Percentiles rank a stretch among this genome's conserved stretches.
Evolutionary conservation across 768 basidiomycete species (phyloP).

Genomic region (Leccinum rimulosum): DNA sequence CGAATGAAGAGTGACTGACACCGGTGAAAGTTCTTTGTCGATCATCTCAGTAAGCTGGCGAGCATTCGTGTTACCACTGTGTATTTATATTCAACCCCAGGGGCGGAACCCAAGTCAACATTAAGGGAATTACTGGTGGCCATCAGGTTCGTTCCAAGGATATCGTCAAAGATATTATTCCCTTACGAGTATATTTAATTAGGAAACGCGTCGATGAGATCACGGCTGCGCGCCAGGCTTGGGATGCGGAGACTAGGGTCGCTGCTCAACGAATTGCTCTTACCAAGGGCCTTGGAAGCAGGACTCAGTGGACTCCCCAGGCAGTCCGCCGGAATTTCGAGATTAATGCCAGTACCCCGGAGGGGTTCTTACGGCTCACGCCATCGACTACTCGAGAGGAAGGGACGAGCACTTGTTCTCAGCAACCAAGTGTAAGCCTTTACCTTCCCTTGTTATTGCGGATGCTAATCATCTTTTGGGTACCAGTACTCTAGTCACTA

Average conservation of each 20-base stretch:
- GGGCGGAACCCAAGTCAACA: conserved; percentile 21
- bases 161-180: not conserved
- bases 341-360: conserved; percentile 6
- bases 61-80: not conserved
- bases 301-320: conserved; percentile 5
- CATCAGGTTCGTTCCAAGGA: conserved; percentile 22
- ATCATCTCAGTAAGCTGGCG: conserved; percentile 24
- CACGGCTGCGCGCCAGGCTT: conserved; percentile 16
- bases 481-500: conserved; percentile 25
- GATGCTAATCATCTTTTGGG: not conserved
- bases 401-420: conserved; percentile 9
- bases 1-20: conserved; percentile 1
- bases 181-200: not conserved
- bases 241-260: not conserved
- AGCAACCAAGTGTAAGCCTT: conserved; percentile 19
- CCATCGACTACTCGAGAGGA: not conserved
- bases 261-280: conserved; percentile 17
- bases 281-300: not conserved
- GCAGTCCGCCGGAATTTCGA: conserved; percentile 13
- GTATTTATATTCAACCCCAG: conserved; percentile 11
- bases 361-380: conserved; percentile 1
- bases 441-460: not conserved
- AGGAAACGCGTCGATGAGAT: conserved; percentile 19
- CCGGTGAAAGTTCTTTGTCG: conserved; percentile 27
- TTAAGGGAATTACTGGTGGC: conserved; percentile 18